phyloP scores from a whole-genome alignment of 768 basidiomycete genomes.

The Floccularia luteovirens region DNA sequence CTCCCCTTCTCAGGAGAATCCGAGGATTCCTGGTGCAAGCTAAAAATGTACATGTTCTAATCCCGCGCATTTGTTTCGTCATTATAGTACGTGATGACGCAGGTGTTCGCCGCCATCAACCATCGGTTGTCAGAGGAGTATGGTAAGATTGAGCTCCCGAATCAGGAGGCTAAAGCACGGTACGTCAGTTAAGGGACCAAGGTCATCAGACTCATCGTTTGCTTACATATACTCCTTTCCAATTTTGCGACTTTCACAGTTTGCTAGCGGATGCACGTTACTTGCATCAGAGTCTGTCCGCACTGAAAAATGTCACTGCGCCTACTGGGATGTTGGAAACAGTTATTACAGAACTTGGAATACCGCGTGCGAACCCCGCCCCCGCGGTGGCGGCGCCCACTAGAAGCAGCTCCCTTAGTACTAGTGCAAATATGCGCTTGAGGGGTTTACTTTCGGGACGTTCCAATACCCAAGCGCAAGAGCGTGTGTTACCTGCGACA shows the following conservation, averaged over 20 bases:
- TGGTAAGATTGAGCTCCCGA: conserved; percentile 72
- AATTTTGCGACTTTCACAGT: conserved; percentile 29
- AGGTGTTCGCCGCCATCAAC: conserved; percentile 92
- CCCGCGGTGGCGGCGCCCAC: conserved; percentile 16
- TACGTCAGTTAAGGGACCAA: conserved; percentile 21
- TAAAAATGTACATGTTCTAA: too few relatives aligned
- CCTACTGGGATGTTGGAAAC: conserved; percentile 79
- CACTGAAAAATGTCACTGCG: conserved; percentile 63
- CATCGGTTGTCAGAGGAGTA: conserved; percentile 87
- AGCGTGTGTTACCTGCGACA: conserved; percentile 27
- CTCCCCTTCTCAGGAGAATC: conserved; percentile 1
- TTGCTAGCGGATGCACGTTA: conserved; percentile 74
- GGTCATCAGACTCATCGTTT: neutral
- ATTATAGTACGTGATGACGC: conserved; percentile 81
- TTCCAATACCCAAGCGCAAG: conserved; percentile 16
- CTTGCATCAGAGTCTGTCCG: conserved; percentile 68
- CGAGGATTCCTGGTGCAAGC: too few relatives aligned
- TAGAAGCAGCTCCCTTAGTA: conserved; percentile 18
- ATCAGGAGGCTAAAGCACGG: conserved; percentile 82
- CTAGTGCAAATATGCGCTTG: conserved; percentile 38
- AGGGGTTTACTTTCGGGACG: conserved; percentile 36
- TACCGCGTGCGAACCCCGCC: conserved; percentile 26
- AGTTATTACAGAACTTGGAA: conserved; percentile 74
- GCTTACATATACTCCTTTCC: neutral
- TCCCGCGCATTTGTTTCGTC: conserved; percentile 6